Base-by-base conservation (phyloP, 768 basidiomycete species). In the Mycena albidolilacea region DNA sequence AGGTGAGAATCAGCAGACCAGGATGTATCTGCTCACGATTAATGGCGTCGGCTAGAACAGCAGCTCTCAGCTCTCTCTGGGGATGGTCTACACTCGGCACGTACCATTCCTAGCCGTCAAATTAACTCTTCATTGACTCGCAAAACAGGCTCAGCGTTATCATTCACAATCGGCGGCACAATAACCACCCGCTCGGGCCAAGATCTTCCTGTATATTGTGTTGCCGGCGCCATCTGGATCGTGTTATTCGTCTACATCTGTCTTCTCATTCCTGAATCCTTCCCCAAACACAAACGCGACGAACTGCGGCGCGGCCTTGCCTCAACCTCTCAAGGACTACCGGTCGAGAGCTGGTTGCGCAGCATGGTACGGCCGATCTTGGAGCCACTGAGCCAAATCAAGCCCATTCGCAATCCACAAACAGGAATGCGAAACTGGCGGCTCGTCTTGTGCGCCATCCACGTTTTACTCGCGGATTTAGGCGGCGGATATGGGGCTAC, bases 211-310 rank as follows among this genome's bases (percentile, higher is more conserved):
- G 71, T 73, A 12, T 73, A 73, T 15, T 67, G 15, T 35, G 37
- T 52, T n/a, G 66, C 67, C 1, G 54, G 30, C 10, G 35, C 21
- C 60, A 52, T 73, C 54, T 73, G 71, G 71, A 38, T 67, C 35
- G 43, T 37, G 0, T 30, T 68, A 7, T 46, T 64, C 17, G 30
- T 15, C 0, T 73, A 73, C 44, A 59, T 68, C 30, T 37, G 11
- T 35, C n/a, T 73, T 35, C 14, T 69, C 7, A 30, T 73, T 35
- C 71, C 66, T 12, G 71, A 73, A 37, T 73, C 67, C 9, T 73
- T 68, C 67, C 72, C 72, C 9, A 69, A 69, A 41, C 44, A 64
- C 62, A 73, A 69, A 48, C 72, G 72, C 46, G 72, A 69, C 67
- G 67, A 59, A 57, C 62, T 70, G 43, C 67, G 50, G 7, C 61